Conservation (phyloP, 2,329 filamentous ascomycete species). For the Colletotrichum sp. region DNA sequence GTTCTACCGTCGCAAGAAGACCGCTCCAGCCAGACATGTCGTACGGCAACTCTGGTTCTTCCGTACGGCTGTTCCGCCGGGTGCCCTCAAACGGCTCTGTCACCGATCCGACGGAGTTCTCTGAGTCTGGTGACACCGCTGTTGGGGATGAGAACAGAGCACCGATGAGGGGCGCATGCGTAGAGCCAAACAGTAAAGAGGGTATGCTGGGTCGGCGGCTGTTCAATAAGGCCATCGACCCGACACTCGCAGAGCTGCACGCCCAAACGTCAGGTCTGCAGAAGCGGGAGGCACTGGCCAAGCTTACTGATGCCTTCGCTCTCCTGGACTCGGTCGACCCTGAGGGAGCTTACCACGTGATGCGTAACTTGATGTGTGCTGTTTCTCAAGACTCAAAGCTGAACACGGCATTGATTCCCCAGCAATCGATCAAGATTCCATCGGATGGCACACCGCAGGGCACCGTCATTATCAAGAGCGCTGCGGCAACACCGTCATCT, state of each 20-base stretch:
- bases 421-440: conserved; percentile 41
- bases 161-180: conserved; percentile 46
- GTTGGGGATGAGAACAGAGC: conserved; percentile 69
- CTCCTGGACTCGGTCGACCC: conserved; percentile 86
- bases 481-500: conserved; percentile 25
- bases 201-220: conserved; percentile 79
- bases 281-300: conserved; percentile 83
- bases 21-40: conserved; percentile 89
- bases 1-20: conserved; percentile 61
- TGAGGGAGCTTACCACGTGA: conserved; percentile 84
- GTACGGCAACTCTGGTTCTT: conserved; percentile 92
- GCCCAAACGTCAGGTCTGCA: conserved; percentile 71
- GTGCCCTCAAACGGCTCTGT: conserved; percentile 73
- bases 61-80: conserved; percentile 87
- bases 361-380: conserved; percentile 77
- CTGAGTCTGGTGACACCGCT: conserved; percentile 42
- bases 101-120: conserved; percentile 40
- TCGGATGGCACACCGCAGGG: conserved; percentile 53
- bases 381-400: conserved; percentile 74
- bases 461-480: conserved; percentile 62
- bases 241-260: conserved; percentile 82
- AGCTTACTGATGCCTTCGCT: conserved; percentile 84
- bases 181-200: conserved; percentile 75
- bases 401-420: conserved; percentile 48
- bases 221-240: conserved; percentile 82